A percentile compares a stretch with the other conserved stretches of the same genome.
Conservation (phyloP, 495 filamentous ascomycete species). For the Xylaria cubensis region DNA sequence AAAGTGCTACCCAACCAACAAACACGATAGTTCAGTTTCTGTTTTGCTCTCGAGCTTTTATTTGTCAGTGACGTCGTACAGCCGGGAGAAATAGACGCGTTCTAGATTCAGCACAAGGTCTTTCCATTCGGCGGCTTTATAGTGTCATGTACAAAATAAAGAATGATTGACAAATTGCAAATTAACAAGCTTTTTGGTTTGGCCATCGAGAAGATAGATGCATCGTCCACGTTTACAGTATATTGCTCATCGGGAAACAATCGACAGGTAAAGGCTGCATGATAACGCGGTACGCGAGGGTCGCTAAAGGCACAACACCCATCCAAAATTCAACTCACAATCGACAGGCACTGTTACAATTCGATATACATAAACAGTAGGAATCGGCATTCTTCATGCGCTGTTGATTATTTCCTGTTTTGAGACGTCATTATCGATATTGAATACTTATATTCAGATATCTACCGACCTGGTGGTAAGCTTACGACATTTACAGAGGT, state of each 20-base stretch:
- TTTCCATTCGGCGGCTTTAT: neutral
- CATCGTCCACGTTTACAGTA: neutral
- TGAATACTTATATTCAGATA: neutral
- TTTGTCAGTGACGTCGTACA: neutral
- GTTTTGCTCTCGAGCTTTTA: neutral
- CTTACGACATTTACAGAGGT: neutral
- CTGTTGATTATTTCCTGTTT: neutral
- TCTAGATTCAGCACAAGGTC: neutral
- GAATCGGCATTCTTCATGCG: neutral
- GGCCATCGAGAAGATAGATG: neutral
- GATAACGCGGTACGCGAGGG: neutral
- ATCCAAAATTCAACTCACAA: neutral
- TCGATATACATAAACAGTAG: neutral
- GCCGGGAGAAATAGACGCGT: neutral
- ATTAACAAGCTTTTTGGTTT: neutral
- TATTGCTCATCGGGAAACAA: neutral
- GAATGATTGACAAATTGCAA: neutral
- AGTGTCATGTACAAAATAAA: conserved; percentile 1
- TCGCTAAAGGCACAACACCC: neutral
- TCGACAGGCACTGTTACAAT: neutral
- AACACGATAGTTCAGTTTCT: neutral
- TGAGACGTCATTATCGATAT: neutral
- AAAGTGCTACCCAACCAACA: conserved; percentile 5
- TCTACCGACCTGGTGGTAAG: neutral
- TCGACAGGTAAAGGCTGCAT: neutral